Base-by-base conservation (phyloP, 441 rosid genomes). In the Gossypium davidsonii region DNA sequence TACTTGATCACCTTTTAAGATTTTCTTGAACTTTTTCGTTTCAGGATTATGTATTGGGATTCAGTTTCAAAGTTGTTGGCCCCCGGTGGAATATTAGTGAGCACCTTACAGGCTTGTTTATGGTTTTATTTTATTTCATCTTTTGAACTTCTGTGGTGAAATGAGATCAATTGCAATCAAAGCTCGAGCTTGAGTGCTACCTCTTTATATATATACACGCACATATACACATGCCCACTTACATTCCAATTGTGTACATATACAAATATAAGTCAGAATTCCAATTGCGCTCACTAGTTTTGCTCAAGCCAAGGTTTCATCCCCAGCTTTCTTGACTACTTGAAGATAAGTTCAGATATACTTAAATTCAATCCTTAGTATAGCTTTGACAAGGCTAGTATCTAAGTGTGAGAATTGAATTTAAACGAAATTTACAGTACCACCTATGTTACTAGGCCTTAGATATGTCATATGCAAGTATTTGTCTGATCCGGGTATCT, bases 31-130 rank as follows among this genome's bases (percentile, higher is more conserved):
- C 10, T 70, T 77, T 1, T 76, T 52, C 66, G 21, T 76, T 65
- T 74, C 81, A 94, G 98, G 85, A 82, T 90, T 78, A 85, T 91
- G 89, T 92, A 83, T 55, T 94, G 99, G 99, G 93, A 91, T 74
- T 83, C 97, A 28, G 92, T 94, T 74, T 82, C 98, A 28, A 94
- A 87, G 85, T 73, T 92, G 82, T 86, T 88, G 79, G 84, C 91
- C 70, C 82, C 87, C 48, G 92, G 94, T 74, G 99, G 99, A 56
- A 72, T 92, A 81, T 67, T 90, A 80, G 99, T 92, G 86, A 88
- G 84, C 65, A 7, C 67, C 74, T 69, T 76, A 15, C 25, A 8
- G 25, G 71, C 59, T 67, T 28, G 44, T 9, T 67, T 67, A 26
- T 51, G n/a, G 9, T 67, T 67, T n/a, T 26, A 49, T 67, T 31